These are phyloP conservation scores for Brassica cretica DNA, from an alignment of 345 rosid genomes.

Conservation along the genomic window DNA sequence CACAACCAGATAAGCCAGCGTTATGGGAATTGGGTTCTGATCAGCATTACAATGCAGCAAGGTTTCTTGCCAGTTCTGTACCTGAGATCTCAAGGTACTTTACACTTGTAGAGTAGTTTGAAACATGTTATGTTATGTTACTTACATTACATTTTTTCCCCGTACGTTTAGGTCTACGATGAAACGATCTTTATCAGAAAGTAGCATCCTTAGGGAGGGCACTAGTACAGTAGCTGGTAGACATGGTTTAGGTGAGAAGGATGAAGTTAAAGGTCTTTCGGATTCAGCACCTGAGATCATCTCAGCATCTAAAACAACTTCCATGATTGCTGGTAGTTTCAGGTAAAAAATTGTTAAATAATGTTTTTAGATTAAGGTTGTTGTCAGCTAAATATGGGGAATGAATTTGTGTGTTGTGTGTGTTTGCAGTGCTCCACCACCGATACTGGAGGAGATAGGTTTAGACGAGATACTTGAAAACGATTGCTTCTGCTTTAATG, in stretches of 20 bases:
- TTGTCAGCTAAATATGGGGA: conserved; percentile 30
- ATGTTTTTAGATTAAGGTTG: neutral
- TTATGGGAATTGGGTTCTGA: conserved; percentile 88
- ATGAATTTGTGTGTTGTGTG: conserved; percentile 17
- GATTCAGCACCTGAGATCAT: conserved; percentile 68
- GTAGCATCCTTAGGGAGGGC: conserved; percentile 59
- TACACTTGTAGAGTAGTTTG: neutral
- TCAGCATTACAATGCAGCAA: conserved; percentile 63
- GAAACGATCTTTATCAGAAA: conserved; percentile 85
- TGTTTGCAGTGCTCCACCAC: conserved; percentile 49
- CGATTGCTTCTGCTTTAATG: conserved; percentile 50
- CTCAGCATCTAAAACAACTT: conserved; percentile 49
- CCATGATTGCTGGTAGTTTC: conserved; percentile 37
- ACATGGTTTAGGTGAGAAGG: conserved; percentile 44
- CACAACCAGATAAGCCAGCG: conserved; percentile 81
- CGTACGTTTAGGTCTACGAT: conserved; percentile 12
- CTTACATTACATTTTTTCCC: conserved; percentile 10
- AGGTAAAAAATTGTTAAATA: conserved; percentile 45
- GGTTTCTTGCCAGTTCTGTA: conserved; percentile 43
- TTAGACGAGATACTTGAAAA: conserved; percentile 48
- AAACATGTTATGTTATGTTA: neutral
- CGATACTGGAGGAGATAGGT: conserved; percentile 42
- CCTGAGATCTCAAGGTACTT: conserved; percentile 52
- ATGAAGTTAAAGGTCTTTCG: conserved; percentile 49
- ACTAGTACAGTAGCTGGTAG: conserved; percentile 36